A percentile compares a stretch with the other conserved stretches of the same genome.
phyloP scores from a whole-genome alignment of 345 rosid species.

The Psidium friedrichsthalianum region DNA sequence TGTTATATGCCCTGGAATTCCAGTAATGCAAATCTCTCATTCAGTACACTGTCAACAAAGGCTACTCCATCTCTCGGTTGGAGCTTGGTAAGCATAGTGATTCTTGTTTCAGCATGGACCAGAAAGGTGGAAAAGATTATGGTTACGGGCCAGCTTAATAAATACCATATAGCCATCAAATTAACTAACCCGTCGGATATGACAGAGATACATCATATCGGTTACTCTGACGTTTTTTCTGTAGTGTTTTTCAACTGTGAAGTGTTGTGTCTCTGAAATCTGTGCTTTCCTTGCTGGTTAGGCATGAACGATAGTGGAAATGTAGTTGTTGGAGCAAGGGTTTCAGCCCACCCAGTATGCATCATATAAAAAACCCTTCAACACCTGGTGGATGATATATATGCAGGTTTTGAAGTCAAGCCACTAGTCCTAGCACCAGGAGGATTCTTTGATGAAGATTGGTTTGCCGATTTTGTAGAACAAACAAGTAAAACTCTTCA shows the following conservation, averaged over 20 bases:
- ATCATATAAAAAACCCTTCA: slow-evolving; percentile 14
- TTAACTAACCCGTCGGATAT: background rate
- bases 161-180: background rate
- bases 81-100: slow-evolving; percentile 32
- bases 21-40: slow-evolving; percentile 31
- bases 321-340: slow-evolving; percentile 24
- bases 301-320: slow-evolving; percentile 43
- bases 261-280: background rate
- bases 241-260: background rate
- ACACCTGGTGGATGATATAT: slow-evolving; percentile 8
- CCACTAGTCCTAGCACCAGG: slow-evolving; percentile 41
- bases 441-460: slow-evolving; percentile 27
- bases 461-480: slow-evolving; percentile 23
- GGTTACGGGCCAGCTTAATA: background rate
- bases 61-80: slow-evolving; percentile 25
- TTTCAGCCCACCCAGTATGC: slow-evolving; percentile 36
- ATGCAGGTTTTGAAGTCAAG: slow-evolving; percentile 18
- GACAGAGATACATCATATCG: background rate
- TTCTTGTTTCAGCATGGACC: background rate
- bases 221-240: background rate
- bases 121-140: background rate
- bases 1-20: slow-evolving; percentile 33
- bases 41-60: slow-evolving; percentile 27
- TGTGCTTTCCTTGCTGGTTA: background rate
- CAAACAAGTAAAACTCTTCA: slow-evolving; percentile 26